Evolutionary conservation across 75 land plant genomes (phyloP).

Genomic region (Picea glauca): DNA sequence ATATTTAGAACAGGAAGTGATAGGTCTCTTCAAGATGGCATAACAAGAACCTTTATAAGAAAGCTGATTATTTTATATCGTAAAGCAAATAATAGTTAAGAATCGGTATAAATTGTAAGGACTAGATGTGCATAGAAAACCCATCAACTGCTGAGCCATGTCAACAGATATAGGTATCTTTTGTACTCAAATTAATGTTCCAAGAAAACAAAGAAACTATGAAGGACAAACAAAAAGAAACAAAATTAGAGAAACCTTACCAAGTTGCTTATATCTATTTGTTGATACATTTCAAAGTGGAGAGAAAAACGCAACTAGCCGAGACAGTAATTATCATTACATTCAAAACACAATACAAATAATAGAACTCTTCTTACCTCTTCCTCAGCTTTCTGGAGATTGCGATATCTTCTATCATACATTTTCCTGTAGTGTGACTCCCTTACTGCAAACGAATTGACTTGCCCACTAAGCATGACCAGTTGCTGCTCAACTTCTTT

Average conservation of each 20-base stretch:
- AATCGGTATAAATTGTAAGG: background rate
- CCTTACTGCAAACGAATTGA: too few relatives aligned
- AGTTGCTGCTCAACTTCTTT: too few relatives aligned
- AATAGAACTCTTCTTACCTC: constrained; percentile 42
- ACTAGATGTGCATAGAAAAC: background rate
- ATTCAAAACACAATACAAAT: background rate
- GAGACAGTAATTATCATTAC: background rate
- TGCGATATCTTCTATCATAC: constrained; percentile 28
- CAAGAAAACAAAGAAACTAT: background rate
- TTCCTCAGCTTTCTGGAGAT: constrained; percentile 68
- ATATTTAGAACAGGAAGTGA: background rate
- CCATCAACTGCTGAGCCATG: background rate
- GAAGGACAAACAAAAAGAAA: background rate
- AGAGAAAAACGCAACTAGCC: background rate
- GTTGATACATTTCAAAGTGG: background rate
- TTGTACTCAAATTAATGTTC: background rate
- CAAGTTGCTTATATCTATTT: background rate
- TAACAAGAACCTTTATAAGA: background rate
- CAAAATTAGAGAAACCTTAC: background rate
- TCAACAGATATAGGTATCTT: background rate
- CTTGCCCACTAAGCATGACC: too few relatives aligned
- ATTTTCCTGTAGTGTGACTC: constrained; percentile 26
- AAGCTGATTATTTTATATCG: background rate
- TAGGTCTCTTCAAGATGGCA: background rate
- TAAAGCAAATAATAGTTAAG: background rate